Conservation (phyloP, 108 stramenopile genomes). For the Mediolabrus comicus region DNA sequence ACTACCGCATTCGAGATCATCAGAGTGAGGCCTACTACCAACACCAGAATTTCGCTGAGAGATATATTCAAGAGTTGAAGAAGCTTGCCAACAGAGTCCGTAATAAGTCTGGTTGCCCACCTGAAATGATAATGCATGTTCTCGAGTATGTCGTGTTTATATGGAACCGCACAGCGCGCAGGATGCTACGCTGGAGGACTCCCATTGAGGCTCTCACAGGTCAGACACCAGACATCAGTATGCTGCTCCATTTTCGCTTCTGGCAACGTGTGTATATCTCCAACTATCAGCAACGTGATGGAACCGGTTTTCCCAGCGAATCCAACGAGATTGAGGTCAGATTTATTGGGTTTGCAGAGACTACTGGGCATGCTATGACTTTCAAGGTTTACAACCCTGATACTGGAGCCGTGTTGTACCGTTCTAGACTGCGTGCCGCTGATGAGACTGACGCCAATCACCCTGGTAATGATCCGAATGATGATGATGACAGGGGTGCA, state of each 20-base stretch:
- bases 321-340: neutral
- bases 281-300: neutral
- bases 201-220: neutral
- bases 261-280: neutral
- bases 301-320: neutral
- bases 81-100: too few species aligned
- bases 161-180: neutral
- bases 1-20: too few species aligned
- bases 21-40: too few species aligned
- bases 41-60: too few species aligned
- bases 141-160: too few species aligned
- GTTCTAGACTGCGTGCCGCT: conserved; percentile 16
- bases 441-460: neutral
- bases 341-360: neutral
- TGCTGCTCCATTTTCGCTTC: neutral
- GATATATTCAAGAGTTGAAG: too few species aligned
- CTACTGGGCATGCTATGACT: conserved; percentile 39
- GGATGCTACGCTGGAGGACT: neutral
- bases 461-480: neutral
- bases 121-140: too few species aligned
- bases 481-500: neutral
- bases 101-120: too few species aligned
- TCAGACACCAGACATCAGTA: neutral
- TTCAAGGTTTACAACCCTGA: conserved; percentile 17
- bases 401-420: conserved; percentile 10